Conservation (phyloP, 139 green algal species). For the Edaphochlamys debaryana region DNA sequence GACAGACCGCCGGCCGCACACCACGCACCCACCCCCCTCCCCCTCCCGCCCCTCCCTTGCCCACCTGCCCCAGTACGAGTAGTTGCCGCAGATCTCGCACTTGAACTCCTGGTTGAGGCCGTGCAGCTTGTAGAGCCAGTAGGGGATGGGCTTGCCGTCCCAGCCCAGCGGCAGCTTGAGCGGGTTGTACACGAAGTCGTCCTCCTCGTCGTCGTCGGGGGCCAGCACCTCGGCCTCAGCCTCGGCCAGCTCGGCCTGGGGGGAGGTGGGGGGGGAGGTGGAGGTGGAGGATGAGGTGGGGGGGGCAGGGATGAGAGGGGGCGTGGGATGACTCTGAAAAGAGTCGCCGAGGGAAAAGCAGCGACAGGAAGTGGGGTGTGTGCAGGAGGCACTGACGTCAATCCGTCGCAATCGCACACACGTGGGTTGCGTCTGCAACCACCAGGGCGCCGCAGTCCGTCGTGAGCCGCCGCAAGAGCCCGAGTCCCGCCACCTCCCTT, state of each 20-base stretch:
- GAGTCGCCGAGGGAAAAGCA: too few species aligned
- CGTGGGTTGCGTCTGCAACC: too few species aligned
- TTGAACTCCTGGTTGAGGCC: conserved; percentile 90
- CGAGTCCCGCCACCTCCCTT: too few species aligned
- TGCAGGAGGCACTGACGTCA: too few species aligned
- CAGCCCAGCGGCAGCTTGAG: conserved; percentile 98
- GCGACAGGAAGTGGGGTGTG: too few species aligned
- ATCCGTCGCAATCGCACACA: too few species aligned
- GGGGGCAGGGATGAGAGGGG: not conserved
- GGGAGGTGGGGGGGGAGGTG: too few species aligned
- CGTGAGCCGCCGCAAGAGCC: too few species aligned
- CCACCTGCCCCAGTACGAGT: conserved; percentile 92
- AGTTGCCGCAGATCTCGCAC: conserved; percentile 98
- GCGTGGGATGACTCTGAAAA: too few species aligned
- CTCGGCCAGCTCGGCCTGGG: conserved; percentile 65
- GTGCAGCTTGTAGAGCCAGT: conserved; percentile 99
- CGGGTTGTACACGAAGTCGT: conserved; percentile 98
- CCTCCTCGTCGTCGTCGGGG: conserved; percentile 80
- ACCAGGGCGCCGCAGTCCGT: too few species aligned
- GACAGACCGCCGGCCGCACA: not conserved
- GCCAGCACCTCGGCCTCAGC: conserved; percentile 59
- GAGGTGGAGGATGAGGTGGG: too few species aligned
- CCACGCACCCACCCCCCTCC: too few species aligned
- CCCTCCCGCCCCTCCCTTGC: conserved; percentile 33
- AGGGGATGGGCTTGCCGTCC: conserved; percentile 99